phyloP scores from a whole-genome alignment of 345 rosid species.

The Hibiscus trionum region DNA sequence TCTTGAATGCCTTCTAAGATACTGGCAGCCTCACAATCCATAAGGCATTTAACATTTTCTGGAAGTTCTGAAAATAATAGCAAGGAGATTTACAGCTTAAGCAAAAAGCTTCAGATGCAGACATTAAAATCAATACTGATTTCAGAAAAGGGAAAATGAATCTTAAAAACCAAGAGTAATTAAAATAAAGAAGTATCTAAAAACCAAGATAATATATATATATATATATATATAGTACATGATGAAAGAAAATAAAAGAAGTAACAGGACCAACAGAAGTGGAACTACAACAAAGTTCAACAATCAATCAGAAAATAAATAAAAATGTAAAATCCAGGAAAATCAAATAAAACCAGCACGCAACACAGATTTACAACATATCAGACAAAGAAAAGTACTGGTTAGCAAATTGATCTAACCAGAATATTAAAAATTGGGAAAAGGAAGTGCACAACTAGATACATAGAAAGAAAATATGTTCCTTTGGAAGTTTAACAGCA shows the following conservation, averaged over 20 bases:
- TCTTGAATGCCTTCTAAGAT: conserved; percentile 69
- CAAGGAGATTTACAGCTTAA: background rate
- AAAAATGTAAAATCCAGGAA: background rate
- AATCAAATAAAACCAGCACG: background rate
- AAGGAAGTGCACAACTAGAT: background rate
- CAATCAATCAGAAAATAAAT: background rate
- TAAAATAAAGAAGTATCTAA: background rate
- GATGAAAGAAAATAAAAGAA: background rate
- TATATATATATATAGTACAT: background rate
- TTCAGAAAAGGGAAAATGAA: background rate
- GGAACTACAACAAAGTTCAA: background rate
- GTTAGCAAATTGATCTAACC: background rate
- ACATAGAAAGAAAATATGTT: background rate
- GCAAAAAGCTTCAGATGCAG: background rate
- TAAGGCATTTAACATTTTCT: conserved; percentile 57
- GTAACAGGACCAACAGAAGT: background rate
- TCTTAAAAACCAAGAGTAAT: background rate
- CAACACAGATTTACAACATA: background rate
- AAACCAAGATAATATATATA: background rate
- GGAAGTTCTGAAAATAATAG: conserved; percentile 54
- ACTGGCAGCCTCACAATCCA: conserved; percentile 81
- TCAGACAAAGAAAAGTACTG: background rate
- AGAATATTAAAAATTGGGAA: background rate
- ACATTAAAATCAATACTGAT: background rate
- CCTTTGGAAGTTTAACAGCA: background rate